Conservation (phyloP, 148 eudicot genomes). For the Rhododendron ferrugineum region DNA sequence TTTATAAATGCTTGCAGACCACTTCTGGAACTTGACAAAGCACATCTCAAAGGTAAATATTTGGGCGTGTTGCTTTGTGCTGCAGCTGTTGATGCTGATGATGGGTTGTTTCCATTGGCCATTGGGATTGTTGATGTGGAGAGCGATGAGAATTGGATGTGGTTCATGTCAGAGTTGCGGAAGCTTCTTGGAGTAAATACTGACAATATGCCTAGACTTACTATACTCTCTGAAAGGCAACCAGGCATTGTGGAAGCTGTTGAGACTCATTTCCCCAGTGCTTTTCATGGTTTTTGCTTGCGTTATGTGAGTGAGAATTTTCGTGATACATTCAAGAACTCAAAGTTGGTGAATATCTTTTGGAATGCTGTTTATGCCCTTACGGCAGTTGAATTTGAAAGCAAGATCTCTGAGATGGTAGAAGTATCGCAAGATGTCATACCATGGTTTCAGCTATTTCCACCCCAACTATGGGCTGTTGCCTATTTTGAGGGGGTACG, state of each 20-base stretch:
- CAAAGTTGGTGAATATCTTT: slow-evolving; percentile 86
- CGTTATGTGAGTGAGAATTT: slow-evolving; percentile 82
- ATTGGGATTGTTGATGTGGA: slow-evolving; percentile 82
- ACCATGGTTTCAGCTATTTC: slow-evolving; percentile 70
- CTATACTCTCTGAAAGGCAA: slow-evolving; percentile 86
- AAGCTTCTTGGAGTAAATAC: slow-evolving; percentile 92
- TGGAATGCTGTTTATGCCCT: slow-evolving; percentile 98
- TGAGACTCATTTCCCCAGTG: slow-evolving; percentile 85
- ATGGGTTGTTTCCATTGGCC: slow-evolving; percentile 80
- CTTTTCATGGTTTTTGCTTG: slow-evolving; percentile 85
- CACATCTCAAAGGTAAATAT: slow-evolving; percentile 84
- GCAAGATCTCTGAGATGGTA: slow-evolving; percentile 82
- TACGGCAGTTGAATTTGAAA: slow-evolving; percentile 72
- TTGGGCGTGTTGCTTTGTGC: slow-evolving; percentile 82
- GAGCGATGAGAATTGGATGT: slow-evolving; percentile 95
- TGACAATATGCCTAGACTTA: slow-evolving; percentile 90
- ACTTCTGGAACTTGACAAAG: slow-evolving; percentile 78
- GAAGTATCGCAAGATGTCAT: slow-evolving; percentile 66
- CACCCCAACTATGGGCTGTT: slow-evolving; percentile 90
- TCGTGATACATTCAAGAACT: slow-evolving; percentile 88
- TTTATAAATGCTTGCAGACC: slow-evolving; percentile 93
- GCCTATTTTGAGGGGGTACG: slow-evolving; percentile 95
- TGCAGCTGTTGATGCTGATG: slow-evolving; percentile 89
- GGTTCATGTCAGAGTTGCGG: slow-evolving; percentile 94
- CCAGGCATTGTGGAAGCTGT: slow-evolving; percentile 77